These are phyloP conservation scores for Echeveria elegans DNA, from an alignment of 164 flowering plant species.

Conservation along the genomic window DNA sequence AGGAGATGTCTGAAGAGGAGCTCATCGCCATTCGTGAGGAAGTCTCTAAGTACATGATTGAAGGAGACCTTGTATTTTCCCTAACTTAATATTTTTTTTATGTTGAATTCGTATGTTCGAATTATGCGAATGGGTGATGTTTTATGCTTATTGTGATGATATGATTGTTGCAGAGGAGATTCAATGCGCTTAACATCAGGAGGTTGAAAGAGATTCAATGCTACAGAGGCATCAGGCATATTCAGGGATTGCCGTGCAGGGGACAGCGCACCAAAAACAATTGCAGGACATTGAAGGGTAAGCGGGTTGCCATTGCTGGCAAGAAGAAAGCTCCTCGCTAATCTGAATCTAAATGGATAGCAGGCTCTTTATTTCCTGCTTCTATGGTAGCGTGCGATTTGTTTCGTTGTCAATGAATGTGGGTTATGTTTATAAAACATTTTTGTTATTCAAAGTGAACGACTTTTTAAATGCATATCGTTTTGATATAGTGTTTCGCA, in stretches of 20 bases:
- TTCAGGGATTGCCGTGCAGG: conserved; percentile 83
- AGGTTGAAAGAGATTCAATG: conserved; percentile 93
- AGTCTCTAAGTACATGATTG: conserved; percentile 88
- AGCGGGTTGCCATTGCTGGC: conserved; percentile 70
- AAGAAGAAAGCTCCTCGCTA: conserved; percentile 78
- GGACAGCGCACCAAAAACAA: conserved; percentile 96
- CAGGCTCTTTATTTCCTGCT: too few species aligned
- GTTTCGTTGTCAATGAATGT: neutral
- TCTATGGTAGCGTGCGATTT: neutral
- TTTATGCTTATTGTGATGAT: neutral
- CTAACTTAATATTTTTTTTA: too few species aligned
- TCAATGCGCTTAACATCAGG: conserved; percentile 63
- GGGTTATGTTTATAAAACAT: neutral
- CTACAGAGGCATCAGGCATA: conserved; percentile 80
- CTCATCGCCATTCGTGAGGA: conserved; percentile 67
- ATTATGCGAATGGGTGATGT: neutral
- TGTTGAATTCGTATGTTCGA: neutral
- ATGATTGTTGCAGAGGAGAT: conserved; percentile 54
- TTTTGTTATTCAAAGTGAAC: neutral
- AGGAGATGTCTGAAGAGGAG: conserved; percentile 74
- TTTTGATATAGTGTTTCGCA: neutral
- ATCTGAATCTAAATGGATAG: neutral
- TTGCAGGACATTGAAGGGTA: conserved; percentile 88
- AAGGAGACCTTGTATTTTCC: conserved; percentile 81
- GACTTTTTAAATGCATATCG: neutral